These are phyloP conservation scores for Lentinula detonsa DNA, from an alignment of 768 basidiomycete species.

Conservation along the genomic window DNA sequence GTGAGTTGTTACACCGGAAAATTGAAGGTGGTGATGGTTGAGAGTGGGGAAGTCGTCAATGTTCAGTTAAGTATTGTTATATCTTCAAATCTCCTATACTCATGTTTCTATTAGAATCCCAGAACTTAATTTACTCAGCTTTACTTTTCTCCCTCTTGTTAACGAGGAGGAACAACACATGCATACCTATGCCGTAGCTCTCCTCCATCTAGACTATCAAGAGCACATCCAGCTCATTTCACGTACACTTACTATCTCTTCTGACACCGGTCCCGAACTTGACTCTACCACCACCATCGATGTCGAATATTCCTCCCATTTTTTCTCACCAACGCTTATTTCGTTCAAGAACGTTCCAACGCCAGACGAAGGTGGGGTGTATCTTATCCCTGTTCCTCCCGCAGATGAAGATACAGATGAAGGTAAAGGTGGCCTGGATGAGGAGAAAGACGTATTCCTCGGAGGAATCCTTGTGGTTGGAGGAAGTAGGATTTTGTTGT, in stretches of 20 bases:
- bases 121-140: constrained; percentile 62
- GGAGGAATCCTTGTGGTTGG: constrained; percentile 74
- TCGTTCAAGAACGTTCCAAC: constrained; percentile 41
- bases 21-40: constrained; percentile 56
- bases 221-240: constrained; percentile 57
- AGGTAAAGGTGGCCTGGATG: constrained; percentile 16
- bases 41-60: constrained; percentile 58
- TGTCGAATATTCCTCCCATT: constrained; percentile 28
- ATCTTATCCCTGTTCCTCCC: constrained; percentile 28
- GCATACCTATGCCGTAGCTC: constrained; percentile 42
- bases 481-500: constrained; percentile 58
- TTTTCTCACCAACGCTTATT: constrained; percentile 49
- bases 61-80: constrained; percentile 43
- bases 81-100: constrained; percentile 1
- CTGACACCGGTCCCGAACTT: constrained; percentile 39
- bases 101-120: constrained; percentile 36
- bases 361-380: constrained; percentile 33
- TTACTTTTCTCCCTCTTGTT: constrained; percentile 51
- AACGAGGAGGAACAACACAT: constrained; percentile 22
- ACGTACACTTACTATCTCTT: constrained; percentile 45
- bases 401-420: constrained; percentile 19
- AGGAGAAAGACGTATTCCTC: constrained; percentile 25
- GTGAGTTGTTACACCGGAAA: constrained; percentile 66
- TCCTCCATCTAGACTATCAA: constrained; percentile 62
- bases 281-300: constrained; percentile 18